These are phyloP conservation scores for Westerdykella ornata DNA, from an alignment of 2,329 filamentous ascomycete species.

Conservation along the genomic window DNA sequence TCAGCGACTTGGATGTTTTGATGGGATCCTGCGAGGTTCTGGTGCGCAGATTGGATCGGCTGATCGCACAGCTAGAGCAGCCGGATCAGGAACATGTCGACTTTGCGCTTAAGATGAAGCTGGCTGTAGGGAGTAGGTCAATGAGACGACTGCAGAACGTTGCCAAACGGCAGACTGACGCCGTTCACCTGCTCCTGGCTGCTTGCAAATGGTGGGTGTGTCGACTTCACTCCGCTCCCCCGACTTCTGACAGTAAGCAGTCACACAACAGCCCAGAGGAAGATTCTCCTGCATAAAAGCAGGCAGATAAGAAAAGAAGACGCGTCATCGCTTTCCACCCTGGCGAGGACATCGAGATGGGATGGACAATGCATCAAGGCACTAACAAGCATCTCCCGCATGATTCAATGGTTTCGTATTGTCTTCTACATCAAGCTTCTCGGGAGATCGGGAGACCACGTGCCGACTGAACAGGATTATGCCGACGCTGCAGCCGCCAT, in stretches of 20 bases:
- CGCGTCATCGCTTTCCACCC: constrained; percentile 21
- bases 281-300: constrained; percentile 33
- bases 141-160: constrained; percentile 29
- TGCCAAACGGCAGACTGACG: constrained; percentile 30
- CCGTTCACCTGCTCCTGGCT: constrained; percentile 18
- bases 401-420: constrained; percentile 30
- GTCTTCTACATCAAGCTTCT: constrained; percentile 26
- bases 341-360: constrained; percentile 25
- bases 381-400: constrained; percentile 26
- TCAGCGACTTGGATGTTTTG: constrained; percentile 29
- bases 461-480: constrained; percentile 27
- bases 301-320: constrained; percentile 32
- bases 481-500: constrained; percentile 26
- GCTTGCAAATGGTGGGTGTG: constrained; percentile 12
- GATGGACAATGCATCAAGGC: constrained; percentile 24
- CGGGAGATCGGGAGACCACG: constrained; percentile 11
- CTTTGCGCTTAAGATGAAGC: constrained; percentile 30
- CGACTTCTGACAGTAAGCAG: constrained; percentile 20
- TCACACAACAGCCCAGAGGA: constrained; percentile 31
- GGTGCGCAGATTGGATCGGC: constrained; percentile 22
- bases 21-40: constrained; percentile 28
- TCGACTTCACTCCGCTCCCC: not conserved
- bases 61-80: constrained; percentile 23
- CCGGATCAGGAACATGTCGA: constrained; percentile 28
- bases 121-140: constrained; percentile 23